These are phyloP conservation scores for Phyllosticta citribraziliensis DNA, from an alignment of 2,329 filamentous ascomycete genomes.

Conservation along the genomic window DNA sequence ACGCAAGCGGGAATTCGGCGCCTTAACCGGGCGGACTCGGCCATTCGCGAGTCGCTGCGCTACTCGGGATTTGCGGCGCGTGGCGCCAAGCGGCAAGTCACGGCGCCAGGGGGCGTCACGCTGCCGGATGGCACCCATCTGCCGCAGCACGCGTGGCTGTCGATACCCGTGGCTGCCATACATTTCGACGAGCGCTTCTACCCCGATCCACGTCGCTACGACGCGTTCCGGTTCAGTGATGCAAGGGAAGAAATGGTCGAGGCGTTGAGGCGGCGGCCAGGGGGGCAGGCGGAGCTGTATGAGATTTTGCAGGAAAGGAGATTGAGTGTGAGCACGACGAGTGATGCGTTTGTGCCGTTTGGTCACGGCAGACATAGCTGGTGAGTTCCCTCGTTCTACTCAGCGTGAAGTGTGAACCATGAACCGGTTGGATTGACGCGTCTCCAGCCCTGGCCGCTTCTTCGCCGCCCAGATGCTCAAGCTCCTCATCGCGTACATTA, in stretches of 20 bases:
- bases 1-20: conserved; percentile 16
- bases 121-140: conserved; percentile 17
- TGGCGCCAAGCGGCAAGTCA: conserved; percentile 18
- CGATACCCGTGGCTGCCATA: conserved; percentile 13
- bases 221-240: conserved; percentile 22
- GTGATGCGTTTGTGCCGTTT: conserved; percentile 18
- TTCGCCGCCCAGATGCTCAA: conserved; percentile 12
- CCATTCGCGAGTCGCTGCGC: conserved; percentile 24
- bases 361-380: conserved; percentile 23
- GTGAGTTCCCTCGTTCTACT: neutral
- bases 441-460: conserved; percentile 10
- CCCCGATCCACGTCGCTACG: conserved; percentile 17
- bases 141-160: conserved; percentile 16
- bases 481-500: conserved; percentile 12
- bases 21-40: conserved; percentile 19
- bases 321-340: conserved; percentile 17
- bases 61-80: conserved; percentile 16
- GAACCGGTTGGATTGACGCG: neutral
- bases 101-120: conserved; percentile 17
- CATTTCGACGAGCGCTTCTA: conserved; percentile 24
- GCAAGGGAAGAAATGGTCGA: conserved; percentile 13
- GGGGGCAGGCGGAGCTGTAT: neutral
- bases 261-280: neutral
- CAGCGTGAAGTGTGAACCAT: too few species aligned
- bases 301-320: neutral